Conservation (phyloP, 1,284 basidiomycete species). For the Papiliotrema flavescens region DNA sequence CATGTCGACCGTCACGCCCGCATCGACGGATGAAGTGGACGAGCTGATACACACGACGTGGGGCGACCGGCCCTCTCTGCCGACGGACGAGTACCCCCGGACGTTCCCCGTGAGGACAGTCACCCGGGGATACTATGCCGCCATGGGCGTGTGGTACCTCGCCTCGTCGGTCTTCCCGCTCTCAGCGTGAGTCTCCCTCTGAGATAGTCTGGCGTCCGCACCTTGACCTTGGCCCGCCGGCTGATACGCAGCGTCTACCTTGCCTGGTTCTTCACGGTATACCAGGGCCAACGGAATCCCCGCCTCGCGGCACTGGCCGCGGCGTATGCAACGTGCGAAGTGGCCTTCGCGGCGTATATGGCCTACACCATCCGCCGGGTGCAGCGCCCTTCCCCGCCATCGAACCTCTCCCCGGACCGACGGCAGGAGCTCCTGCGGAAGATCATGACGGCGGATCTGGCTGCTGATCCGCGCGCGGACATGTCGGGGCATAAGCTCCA, state of each 20-base stretch:
- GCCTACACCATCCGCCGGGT: slow-evolving; percentile 57
- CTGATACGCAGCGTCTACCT: slow-evolving; percentile 45
- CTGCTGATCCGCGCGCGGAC: slow-evolving; percentile 15
- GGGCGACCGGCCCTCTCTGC: slow-evolving; percentile 12
- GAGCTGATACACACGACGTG: background rate
- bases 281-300: slow-evolving; percentile 46
- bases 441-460: slow-evolving; percentile 63
- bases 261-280: slow-evolving; percentile 52
- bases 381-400: slow-evolving; percentile 54
- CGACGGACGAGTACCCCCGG: slow-evolving; percentile 26
- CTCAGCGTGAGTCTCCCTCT: slow-evolving; percentile 56
- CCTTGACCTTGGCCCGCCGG: too few relatives aligned
- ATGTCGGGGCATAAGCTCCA: too few relatives aligned
- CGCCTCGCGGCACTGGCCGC: slow-evolving; percentile 42
- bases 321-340: slow-evolving; percentile 34
- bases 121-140: slow-evolving; percentile 29
- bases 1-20: background rate
- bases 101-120: slow-evolving; percentile 9
- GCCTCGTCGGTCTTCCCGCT: slow-evolving; percentile 55
- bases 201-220: too few relatives aligned
- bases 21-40: background rate
- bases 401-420: slow-evolving; percentile 45
- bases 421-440: slow-evolving; percentile 61
- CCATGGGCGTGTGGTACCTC: slow-evolving; percentile 7
- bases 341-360: slow-evolving; percentile 71